Base-by-base conservation (phyloP, 805 yeast species). In the Candida ovalis region DNA sequence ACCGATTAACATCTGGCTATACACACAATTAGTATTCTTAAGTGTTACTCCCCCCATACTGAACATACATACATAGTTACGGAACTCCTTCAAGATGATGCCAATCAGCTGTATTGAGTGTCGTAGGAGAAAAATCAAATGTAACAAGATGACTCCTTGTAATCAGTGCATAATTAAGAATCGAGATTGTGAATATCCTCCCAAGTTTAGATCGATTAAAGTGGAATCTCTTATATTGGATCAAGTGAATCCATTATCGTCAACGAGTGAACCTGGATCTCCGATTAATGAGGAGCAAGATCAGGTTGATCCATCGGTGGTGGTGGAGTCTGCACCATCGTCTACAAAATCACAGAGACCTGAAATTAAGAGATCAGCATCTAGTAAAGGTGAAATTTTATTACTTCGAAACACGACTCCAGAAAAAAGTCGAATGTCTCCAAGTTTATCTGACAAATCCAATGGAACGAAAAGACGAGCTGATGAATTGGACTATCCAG, bases 181-280 rank as follows among this genome's bases (percentile, higher is more conserved):
- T 12, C 60, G 71, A n/a, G 35, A 32, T n/a, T 76, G 80, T 57
- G 70, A 68, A 40, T 75, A 73, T 52, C 80, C 80, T 1, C 61
- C 72, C 3, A 75, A 74, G 17, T 75, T 75, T 50, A 59, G 80
- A 46, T 74, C 76, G 33, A 74, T 73, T 33, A 66, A 63, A 47
- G 60, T 68, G 18, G 63, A 59, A 35, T 53, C 59, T 9, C 40
- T 60, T 6, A 53, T 60, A 22, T 48, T 54, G 6, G 57, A 57
- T n/a, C 25, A 21, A 22, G 21, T 17, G 12, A 10, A 23, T 36
- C 35, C 40, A n/a, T 15, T 19, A 10, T 19, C 36, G 4, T 15
- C 40, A 19, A 13, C 39, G 17, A 21, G 37, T 15, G 18, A 24
- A 21, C 21, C 30, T 22, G 19, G 15, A 19, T 30, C 24, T 17